phyloP scores from a whole-genome alignment of 1,284 basidiomycete genomes.

The Leccinum pachyderme region DNA sequence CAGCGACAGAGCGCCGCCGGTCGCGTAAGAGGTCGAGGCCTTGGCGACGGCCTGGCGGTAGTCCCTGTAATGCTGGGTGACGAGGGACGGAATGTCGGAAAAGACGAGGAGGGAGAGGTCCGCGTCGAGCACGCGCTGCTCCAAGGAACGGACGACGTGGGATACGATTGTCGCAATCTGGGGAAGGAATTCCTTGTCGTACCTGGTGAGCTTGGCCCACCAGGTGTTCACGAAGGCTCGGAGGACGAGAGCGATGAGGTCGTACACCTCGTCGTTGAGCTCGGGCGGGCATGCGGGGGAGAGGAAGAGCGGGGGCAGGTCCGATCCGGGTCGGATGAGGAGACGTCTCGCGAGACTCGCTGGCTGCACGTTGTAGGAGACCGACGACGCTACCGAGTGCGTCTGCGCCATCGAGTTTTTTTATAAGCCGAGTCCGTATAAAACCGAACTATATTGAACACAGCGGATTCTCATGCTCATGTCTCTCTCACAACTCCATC shows the following conservation, averaged over 20 bases:
- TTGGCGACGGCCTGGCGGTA: constrained; percentile 66
- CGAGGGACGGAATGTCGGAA: constrained; percentile 55
- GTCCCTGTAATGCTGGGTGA: constrained; percentile 73
- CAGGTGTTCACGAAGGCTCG: constrained; percentile 76
- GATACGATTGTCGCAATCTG: constrained; percentile 62
- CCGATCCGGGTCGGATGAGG: constrained; percentile 48
- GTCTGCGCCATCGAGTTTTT: constrained; percentile 3
- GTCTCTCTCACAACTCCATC: constrained; percentile 14
- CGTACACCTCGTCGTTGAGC: constrained; percentile 68
- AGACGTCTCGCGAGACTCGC: constrained; percentile 48
- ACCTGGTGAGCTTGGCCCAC: constrained; percentile 79
- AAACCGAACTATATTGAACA: constrained; percentile 17
- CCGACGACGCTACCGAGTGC: constrained; percentile 24
- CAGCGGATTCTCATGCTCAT: constrained; percentile 23
- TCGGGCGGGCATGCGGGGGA: constrained; percentile 44
- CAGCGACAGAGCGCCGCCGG: constrained; percentile 57
- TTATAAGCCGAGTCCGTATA: constrained; percentile 15
- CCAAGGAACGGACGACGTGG: constrained; percentile 57
- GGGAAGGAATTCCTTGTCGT: constrained; percentile 78
- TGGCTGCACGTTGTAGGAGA: constrained; percentile 19
- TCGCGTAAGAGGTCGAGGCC: constrained; percentile 63
- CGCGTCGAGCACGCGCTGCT: constrained; percentile 51
- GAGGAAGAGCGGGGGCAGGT: constrained; percentile 54
- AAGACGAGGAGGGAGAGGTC: constrained; percentile 62
- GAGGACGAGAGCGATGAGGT: constrained; percentile 72